These are phyloP conservation scores for Mortierella sp. DNA, from an alignment of 371 early-diverging fungal genomes.

Conservation along the genomic window DNA sequence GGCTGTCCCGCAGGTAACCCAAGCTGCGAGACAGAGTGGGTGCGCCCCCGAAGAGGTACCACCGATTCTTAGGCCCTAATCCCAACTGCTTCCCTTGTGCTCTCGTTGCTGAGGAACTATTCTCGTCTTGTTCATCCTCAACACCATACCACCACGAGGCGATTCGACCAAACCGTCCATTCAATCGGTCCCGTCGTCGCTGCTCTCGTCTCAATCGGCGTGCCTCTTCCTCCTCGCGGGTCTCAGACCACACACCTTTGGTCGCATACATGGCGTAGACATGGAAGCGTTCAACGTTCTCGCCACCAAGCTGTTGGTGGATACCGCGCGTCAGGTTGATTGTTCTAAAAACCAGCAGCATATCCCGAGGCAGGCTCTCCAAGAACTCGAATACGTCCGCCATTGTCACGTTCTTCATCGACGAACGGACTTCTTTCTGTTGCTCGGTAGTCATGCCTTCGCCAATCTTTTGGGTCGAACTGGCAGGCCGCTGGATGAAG, in stretches of 20 bases:
- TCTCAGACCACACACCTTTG: constrained; percentile 59
- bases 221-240: constrained; percentile 43
- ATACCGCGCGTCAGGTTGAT: constrained; percentile 57
- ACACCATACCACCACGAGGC: constrained; percentile 48
- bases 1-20: constrained; percentile 32
- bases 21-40: constrained; percentile 50
- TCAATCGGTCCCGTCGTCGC: constrained; percentile 27
- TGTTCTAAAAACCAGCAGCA: constrained; percentile 58
- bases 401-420: constrained; percentile 53
- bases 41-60: constrained; percentile 56
- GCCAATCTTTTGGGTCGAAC: constrained; percentile 46
- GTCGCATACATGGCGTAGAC: constrained; percentile 56
- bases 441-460: constrained; percentile 53
- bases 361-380: constrained; percentile 57
- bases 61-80: constrained; percentile 48
- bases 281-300: constrained; percentile 55
- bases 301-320: constrained; percentile 58
- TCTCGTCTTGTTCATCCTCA: constrained; percentile 39
- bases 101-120: constrained; percentile 36
- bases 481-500: constrained; percentile 51
- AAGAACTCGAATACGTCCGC: constrained; percentile 56
- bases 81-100: constrained; percentile 33
- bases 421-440: constrained; percentile 25
- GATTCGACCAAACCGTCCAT: constrained; percentile 35
- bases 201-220: constrained; percentile 28